These are phyloP conservation scores for Biscutella laevigata DNA, from an alignment of 441 rosid genomes.

Conservation along the genomic window DNA sequence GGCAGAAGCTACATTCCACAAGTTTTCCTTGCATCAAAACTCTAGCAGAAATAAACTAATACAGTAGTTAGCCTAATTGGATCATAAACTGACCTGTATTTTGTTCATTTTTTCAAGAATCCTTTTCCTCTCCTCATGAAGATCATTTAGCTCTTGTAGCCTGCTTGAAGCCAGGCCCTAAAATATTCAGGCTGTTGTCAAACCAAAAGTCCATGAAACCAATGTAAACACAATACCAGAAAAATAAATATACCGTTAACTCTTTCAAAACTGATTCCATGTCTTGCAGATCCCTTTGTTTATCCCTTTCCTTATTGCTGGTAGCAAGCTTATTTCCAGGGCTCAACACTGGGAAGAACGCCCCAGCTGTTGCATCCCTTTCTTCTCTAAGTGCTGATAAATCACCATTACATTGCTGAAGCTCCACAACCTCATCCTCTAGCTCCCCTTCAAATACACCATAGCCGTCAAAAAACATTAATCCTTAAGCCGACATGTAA, in stretches of 20 bases:
- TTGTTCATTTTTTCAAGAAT: slow-evolving; percentile 43
- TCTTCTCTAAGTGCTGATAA: slow-evolving; percentile 73
- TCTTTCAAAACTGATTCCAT: slow-evolving; percentile 67
- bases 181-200: slow-evolving; percentile 24
- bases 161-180: slow-evolving; percentile 72
- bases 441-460: slow-evolving; percentile 57
- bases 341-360: slow-evolving; percentile 66
- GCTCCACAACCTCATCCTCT: slow-evolving; percentile 50
- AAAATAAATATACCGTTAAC: slow-evolving; percentile 46
- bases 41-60: neutral
- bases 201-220: slow-evolving; percentile 16
- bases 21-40: slow-evolving; percentile 5
- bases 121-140: slow-evolving; percentile 67
- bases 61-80: neutral
- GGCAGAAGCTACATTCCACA: slow-evolving; percentile 21
- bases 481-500: neutral
- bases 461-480: neutral
- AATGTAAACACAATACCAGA: slow-evolving; percentile 15
- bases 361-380: slow-evolving; percentile 75
- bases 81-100: slow-evolving; percentile 53
- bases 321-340: slow-evolving; percentile 54
- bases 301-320: slow-evolving; percentile 57
- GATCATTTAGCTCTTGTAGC: slow-evolving; percentile 56
- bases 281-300: slow-evolving; percentile 65
- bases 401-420: slow-evolving; percentile 60